A percentile compares a stretch with the other conserved stretches of the same genome.
Evolutionary conservation across 345 rosid species (phyloP).

Genomic region (Lepidium didymum): DNA sequence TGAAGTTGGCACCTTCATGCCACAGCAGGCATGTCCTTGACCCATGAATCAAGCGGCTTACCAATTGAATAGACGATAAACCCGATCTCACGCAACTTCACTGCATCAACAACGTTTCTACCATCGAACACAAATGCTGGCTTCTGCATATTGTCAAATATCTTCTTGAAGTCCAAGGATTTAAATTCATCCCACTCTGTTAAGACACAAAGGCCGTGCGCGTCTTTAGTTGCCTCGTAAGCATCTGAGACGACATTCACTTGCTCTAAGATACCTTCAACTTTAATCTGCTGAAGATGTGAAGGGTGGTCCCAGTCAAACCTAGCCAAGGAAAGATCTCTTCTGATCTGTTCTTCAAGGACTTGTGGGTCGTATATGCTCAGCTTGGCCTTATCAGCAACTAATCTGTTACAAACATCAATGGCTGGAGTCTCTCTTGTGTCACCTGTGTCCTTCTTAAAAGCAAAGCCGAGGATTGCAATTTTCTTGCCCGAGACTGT

Average conservation of each 20-base stretch:
- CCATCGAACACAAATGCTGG: constrained; percentile 77
- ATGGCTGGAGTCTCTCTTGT: constrained; percentile 77
- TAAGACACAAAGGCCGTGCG: constrained; percentile 56
- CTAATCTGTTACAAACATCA: constrained; percentile 59
- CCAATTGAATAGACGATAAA: constrained; percentile 66
- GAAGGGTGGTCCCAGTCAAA: constrained; percentile 68
- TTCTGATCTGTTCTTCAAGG: constrained; percentile 52
- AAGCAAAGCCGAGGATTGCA: constrained; percentile 59
- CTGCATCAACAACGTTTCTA: constrained; percentile 50
- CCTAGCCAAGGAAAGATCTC: constrained; percentile 61
- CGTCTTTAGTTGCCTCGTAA: constrained; percentile 53
- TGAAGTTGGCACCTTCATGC: constrained; percentile 12
- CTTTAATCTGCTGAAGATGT: constrained; percentile 54
- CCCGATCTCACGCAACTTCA: constrained; percentile 63
- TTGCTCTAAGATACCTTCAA: constrained; percentile 36
- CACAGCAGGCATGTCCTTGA: constrained; percentile 26
- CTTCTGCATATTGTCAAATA: constrained; percentile 38
- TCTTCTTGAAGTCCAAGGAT: constrained; percentile 43
- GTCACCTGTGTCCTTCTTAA: constrained; percentile 76
- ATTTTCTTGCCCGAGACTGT: constrained; percentile 58
- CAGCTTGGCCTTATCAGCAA: constrained; percentile 53
- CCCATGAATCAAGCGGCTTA: constrained; percentile 32
- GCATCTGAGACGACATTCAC: constrained; percentile 46
- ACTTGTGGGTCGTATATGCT: constrained; percentile 67
- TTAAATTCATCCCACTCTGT: constrained; percentile 72